Evolutionary conservation across 306 rosid species (phyloP).

Genomic region (Cucumis melo): DNA sequence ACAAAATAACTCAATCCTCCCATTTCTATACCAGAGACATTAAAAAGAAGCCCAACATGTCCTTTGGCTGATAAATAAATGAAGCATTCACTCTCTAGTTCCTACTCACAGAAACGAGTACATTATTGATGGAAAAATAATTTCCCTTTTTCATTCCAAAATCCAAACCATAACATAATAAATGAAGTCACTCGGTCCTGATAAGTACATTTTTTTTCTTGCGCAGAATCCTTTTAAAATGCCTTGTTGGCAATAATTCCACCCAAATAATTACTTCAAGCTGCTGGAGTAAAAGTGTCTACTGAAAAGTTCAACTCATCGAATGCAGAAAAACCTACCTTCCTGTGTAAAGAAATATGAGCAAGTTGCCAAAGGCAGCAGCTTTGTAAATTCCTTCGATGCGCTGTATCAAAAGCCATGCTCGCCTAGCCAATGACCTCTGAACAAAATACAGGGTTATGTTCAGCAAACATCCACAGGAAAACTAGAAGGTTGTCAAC

Average conservation of each 20-base stretch:
- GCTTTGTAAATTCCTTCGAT: constrained; percentile 89
- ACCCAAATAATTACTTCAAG: background rate
- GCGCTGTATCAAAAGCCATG: constrained; percentile 69
- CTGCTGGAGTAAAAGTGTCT: background rate
- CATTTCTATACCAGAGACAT: background rate
- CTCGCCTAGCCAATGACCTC: constrained; percentile 78
- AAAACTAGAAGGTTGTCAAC: background rate
- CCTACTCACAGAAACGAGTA: background rate
- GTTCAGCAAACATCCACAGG: background rate
- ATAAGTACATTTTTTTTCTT: background rate
- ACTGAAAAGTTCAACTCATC: background rate
- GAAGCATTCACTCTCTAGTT: background rate
- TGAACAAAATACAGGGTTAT: constrained; percentile 22
- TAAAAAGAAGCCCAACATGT: background rate
- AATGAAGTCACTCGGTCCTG: background rate
- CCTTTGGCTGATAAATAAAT: background rate
- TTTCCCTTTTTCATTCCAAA: background rate
- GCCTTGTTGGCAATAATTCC: background rate
- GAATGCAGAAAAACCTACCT: constrained; percentile 28
- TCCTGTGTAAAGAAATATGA: constrained; percentile 93
- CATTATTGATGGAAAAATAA: background rate
- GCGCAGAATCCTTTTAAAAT: background rate
- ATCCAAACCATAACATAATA: background rate
- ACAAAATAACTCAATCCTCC: background rate
- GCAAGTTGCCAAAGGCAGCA: constrained; percentile 86